Conservation (phyloP, 257 asterid genomes). For the Gentiana macrophylla region DNA sequence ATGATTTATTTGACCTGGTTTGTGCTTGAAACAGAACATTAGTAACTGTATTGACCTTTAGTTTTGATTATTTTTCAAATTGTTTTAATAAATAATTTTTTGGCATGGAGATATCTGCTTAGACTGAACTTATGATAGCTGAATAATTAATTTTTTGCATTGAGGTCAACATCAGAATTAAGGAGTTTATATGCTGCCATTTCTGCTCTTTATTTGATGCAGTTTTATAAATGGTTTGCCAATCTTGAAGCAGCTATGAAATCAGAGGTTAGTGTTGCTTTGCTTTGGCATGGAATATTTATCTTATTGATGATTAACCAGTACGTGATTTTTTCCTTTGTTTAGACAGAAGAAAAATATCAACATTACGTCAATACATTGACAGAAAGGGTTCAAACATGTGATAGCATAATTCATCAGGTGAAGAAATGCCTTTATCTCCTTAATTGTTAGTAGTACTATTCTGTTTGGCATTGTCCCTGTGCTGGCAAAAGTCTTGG, state of each 20-base stretch:
- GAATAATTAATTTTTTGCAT: no score
- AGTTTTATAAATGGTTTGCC: constrained; percentile 96
- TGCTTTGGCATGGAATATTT: constrained; percentile 2
- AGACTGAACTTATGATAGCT: no score
- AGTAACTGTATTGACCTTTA: no score
- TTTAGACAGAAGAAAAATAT: constrained; percentile 93
- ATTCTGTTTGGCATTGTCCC: constrained; percentile 1
- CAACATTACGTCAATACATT: constrained; percentile 91
- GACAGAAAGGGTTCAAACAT: constrained; percentile 80
- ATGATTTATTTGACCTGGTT: no score
- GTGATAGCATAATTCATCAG: constrained; percentile 89
- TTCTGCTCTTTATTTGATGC: constrained; percentile 23
- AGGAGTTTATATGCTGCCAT: not conserved
- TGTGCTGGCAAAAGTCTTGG: not conserved
- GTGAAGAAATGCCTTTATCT: constrained; percentile 16
- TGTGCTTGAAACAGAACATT: no score
- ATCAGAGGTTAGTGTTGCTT: constrained; percentile 68
- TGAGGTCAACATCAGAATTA: no score
- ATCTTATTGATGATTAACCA: not conserved
- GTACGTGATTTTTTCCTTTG: constrained; percentile 14
- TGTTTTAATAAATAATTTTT: no score
- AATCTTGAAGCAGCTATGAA: constrained; percentile 99
- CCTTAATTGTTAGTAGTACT: not conserved
- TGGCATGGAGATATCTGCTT: no score
- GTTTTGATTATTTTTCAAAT: no score